Conservation (phyloP, 2,329 filamentous ascomycete genomes). For the Xenosphaeropsis pyriputrescens region DNA sequence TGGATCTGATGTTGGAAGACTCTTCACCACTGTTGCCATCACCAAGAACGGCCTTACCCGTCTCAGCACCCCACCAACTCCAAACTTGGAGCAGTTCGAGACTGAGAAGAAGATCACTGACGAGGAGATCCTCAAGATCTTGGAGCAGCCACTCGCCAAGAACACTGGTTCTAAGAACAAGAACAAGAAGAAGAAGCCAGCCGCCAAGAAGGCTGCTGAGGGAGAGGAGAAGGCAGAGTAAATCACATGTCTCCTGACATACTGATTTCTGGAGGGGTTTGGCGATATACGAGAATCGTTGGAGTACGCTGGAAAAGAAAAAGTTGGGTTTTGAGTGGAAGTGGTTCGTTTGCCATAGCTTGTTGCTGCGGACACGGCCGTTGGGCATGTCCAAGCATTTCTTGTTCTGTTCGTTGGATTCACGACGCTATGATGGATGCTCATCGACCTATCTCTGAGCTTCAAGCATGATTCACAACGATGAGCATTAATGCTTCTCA, state of each 20-base stretch:
- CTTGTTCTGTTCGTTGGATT: neutral
- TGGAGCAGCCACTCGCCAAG: conserved; percentile 75
- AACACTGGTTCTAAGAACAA: conserved; percentile 90
- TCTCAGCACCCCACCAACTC: conserved; percentile 60
- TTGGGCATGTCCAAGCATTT: neutral
- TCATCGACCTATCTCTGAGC: neutral
- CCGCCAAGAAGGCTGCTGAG: conserved; percentile 24
- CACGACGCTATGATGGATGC: neutral
- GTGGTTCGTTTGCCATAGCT: neutral
- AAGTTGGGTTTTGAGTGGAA: neutral
- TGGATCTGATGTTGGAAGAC: conserved; percentile 64
- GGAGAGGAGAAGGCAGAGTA: conserved; percentile 22
- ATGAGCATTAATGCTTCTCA: neutral
- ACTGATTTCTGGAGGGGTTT: no score
- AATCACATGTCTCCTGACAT: conserved; percentile 11
- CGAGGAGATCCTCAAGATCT: conserved; percentile 86
- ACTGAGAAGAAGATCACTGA: conserved; percentile 97
- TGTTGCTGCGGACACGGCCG: neutral
- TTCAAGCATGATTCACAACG: neutral
- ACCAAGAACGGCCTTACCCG: conserved; percentile 94
- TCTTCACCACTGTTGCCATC: conserved; percentile 86
- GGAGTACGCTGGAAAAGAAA: neutral
- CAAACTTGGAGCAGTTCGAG: conserved; percentile 73
- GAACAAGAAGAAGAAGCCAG: conserved; percentile 60
- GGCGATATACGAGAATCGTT: neutral